These are phyloP conservation scores for Tripterygium wilfordii DNA, from an alignment of 177 flowering plant genomes.

Conservation along the genomic window DNA sequence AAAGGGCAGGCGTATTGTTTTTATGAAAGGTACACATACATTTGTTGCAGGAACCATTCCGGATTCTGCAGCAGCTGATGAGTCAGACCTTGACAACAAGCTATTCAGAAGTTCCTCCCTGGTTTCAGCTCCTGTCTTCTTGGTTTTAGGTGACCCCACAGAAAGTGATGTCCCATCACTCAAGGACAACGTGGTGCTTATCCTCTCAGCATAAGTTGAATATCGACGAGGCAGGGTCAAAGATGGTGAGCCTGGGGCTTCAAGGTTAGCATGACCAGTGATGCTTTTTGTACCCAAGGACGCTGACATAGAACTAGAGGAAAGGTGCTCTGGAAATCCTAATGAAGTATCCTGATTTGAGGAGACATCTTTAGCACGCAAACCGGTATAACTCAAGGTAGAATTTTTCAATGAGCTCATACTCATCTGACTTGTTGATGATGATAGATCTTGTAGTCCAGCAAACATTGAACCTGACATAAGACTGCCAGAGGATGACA, in stretches of 20 bases:
- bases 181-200: conserved; percentile 63
- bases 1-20: too few species aligned
- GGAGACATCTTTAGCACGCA: conserved; percentile 40
- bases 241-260: conserved; percentile 41
- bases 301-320: conserved; percentile 35
- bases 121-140: conserved; percentile 88
- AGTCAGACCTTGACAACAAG: conserved; percentile 48
- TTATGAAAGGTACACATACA: conserved; percentile 42
- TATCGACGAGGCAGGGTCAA: conserved; percentile 47
- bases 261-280: conserved; percentile 39
- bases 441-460: conserved; percentile 45
- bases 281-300: conserved; percentile 36
- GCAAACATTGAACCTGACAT: conserved; percentile 47
- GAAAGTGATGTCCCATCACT: conserved; percentile 50
- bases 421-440: conserved; percentile 36
- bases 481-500: conserved; percentile 31
- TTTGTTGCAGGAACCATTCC: conserved; percentile 35
- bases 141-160: conserved; percentile 80
- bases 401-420: conserved; percentile 29
- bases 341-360: conserved; percentile 43
- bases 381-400: conserved; percentile 28
- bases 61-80: conserved; percentile 31
- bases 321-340: conserved; percentile 40
- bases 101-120: conserved; percentile 66
- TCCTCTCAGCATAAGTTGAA: conserved; percentile 89